Percentiles rank a stretch among this genome's conserved stretches.
phyloP scores from a whole-genome alignment of 805 yeast species.

The Candida sakaeoensis region DNA sequence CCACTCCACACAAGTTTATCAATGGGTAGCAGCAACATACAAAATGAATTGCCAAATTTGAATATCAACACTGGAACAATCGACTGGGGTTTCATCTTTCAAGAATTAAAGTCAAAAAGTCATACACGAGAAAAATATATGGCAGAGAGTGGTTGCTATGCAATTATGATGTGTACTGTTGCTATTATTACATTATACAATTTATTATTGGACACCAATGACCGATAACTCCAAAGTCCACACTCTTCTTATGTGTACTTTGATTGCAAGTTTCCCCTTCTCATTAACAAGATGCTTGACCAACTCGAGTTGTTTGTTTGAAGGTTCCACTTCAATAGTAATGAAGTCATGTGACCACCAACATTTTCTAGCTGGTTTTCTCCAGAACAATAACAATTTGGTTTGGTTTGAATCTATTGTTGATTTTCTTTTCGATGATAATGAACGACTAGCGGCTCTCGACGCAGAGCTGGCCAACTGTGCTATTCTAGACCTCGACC shows the following conservation, averaged over 20 bases:
- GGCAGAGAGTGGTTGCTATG: too few relatives aligned
- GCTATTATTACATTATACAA: background rate
- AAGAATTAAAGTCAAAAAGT: too few relatives aligned
- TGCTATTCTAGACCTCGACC: slow-evolving; percentile 54
- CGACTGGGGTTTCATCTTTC: too few relatives aligned
- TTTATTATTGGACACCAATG: slow-evolving; percentile 71
- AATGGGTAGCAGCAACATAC: background rate
- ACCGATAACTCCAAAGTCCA: slow-evolving; percentile 96
- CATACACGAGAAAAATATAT: too few relatives aligned
- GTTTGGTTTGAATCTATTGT: slow-evolving; percentile 37
- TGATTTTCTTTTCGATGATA: slow-evolving; percentile 45
- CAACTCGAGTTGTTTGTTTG: slow-evolving; percentile 8
- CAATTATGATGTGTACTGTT: background rate
- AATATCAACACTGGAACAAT: background rate
- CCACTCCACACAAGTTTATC: background rate
- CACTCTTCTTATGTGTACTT: slow-evolving; percentile 84
- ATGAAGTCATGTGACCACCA: slow-evolving; percentile 85
- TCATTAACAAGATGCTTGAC: background rate
- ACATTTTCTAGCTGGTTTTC: slow-evolving; percentile 97
- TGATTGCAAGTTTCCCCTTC: slow-evolving; percentile 34
- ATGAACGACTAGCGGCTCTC: slow-evolving; percentile 55
- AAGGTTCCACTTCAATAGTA: slow-evolving; percentile 38
- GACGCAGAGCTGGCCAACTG: slow-evolving; percentile 54
- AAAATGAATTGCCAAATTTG: background rate
- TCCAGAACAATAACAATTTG: slow-evolving; percentile 87